Evolutionary conservation across 2,329 filamentous ascomycete species (phyloP).

Genomic region (Calonectria montana): DNA sequence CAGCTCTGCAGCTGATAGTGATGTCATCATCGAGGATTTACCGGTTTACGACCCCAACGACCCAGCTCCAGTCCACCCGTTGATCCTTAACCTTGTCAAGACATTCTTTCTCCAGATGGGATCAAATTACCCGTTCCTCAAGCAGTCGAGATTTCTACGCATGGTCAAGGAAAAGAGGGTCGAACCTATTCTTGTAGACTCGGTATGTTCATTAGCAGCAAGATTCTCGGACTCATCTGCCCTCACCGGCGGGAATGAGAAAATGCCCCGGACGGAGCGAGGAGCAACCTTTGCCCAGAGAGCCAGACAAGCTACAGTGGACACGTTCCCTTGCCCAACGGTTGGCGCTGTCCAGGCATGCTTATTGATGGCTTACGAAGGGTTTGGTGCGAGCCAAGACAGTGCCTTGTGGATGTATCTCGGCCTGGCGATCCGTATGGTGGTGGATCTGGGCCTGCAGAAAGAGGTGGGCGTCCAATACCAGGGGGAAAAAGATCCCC

Average conservation of each 20-base stretch:
- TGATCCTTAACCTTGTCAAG: constrained; percentile 82
- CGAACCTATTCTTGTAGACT: constrained; percentile 87
- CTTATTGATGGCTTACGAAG: constrained; percentile 86
- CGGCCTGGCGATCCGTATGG: constrained; percentile 86
- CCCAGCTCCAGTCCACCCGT: constrained; percentile 74
- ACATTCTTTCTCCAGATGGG: constrained; percentile 86
- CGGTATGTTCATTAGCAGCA: constrained; percentile 84
- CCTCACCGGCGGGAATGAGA: constrained; percentile 60
- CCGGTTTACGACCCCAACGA: constrained; percentile 84
- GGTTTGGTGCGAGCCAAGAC: constrained; percentile 89
- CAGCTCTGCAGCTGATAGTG: constrained; percentile 56
- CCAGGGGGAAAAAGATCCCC: constrained; percentile 64
- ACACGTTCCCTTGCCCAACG: constrained; percentile 85
- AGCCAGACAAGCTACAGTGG: constrained; percentile 84
- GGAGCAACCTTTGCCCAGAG: constrained; percentile 84
- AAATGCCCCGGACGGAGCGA: constrained; percentile 71
- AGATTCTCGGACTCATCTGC: constrained; percentile 76
- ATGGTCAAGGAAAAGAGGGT: constrained; percentile 83
- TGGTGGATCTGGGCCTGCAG: constrained; percentile 82
- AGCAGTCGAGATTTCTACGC: constrained; percentile 76
- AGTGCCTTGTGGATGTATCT: constrained; percentile 95
- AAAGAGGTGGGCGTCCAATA: constrained; percentile 80
- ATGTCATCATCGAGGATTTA: constrained; percentile 63
- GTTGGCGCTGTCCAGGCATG: constrained; percentile 88
- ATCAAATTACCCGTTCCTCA: constrained; percentile 87